A percentile compares a stretch with the other conserved stretches of the same genome.
Conservation (phyloP, 306 rosid species). For the Echinosophora koreensis region DNA sequence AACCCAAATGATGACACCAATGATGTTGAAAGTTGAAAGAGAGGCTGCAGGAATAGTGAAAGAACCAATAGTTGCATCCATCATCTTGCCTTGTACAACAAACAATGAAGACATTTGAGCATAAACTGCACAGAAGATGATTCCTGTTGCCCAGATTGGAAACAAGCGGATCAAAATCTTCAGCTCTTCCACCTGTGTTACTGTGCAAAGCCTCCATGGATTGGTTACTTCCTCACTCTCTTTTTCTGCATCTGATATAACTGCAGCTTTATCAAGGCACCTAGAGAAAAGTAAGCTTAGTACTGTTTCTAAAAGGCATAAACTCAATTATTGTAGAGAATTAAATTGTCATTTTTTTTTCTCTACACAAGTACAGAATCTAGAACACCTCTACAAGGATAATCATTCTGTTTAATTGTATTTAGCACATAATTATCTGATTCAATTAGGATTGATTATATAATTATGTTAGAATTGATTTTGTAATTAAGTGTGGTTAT, state of each 20-base stretch:
- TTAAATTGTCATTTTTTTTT: neutral
- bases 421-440: too few relatives aligned
- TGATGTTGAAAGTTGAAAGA: conserved; percentile 68
- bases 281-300: conserved; percentile 45
- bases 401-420: neutral
- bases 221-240: conserved; percentile 55
- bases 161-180: conserved; percentile 84
- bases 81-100: conserved; percentile 83
- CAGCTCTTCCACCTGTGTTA: conserved; percentile 87
- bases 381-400: neutral
- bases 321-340: neutral
- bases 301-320: conserved; percentile 29
- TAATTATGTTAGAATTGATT: too few relatives aligned
- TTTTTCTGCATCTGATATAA: conserved; percentile 65
- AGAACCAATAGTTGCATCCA: conserved; percentile 71
- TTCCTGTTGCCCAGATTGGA: conserved; percentile 93
- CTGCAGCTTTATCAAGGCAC: conserved; percentile 87
- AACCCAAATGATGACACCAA: conserved; percentile 86
- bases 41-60: conserved; percentile 88
- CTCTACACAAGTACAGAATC: neutral
- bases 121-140: conserved; percentile 79
- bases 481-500: too few relatives aligned
- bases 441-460: too few relatives aligned
- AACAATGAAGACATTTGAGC: conserved; percentile 91
- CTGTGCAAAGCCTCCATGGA: conserved; percentile 89